Conservation (phyloP, 257 asterid genomes). For the Nicotiana noctiflora region DNA sequence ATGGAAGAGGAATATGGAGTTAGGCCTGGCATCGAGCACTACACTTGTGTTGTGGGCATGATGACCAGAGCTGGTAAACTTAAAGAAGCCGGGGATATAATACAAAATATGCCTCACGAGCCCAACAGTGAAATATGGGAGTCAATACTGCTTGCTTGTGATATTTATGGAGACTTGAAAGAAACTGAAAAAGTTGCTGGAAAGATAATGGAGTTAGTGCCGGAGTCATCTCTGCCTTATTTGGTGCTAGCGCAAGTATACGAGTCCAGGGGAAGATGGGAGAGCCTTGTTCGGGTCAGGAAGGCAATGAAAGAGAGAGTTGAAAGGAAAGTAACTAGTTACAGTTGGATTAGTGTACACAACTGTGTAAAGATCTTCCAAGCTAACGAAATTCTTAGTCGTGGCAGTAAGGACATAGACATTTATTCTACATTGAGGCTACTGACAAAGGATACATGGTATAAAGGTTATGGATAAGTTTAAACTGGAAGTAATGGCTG, state of each 20-base stretch:
- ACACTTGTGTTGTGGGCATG: slow-evolving; percentile 33
- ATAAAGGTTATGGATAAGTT: slow-evolving; percentile 9
- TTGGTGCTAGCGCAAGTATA: slow-evolving; percentile 40
- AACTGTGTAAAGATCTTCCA: slow-evolving; percentile 26
- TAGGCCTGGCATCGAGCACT: slow-evolving; percentile 45
- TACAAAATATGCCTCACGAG: slow-evolving; percentile 28
- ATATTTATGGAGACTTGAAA: slow-evolving; percentile 31
- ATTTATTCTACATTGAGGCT: slow-evolving; percentile 28
- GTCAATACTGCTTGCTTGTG: slow-evolving; percentile 41
- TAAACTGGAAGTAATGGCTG: not conserved
- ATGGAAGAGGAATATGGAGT: slow-evolving; percentile 47
- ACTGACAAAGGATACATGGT: slow-evolving; percentile 30
- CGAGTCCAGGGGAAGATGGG: slow-evolving; percentile 59
- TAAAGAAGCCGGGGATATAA: slow-evolving; percentile 37
- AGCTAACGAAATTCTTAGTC: slow-evolving; percentile 28
- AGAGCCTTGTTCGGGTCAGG: slow-evolving; percentile 56
- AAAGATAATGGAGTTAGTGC: slow-evolving; percentile 43
- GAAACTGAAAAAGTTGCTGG: slow-evolving; percentile 42
- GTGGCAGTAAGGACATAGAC: slow-evolving; percentile 25
- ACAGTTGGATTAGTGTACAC: slow-evolving; percentile 47
- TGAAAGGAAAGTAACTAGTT: slow-evolving; percentile 20
- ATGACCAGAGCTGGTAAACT: slow-evolving; percentile 42
- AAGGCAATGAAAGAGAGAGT: slow-evolving; percentile 32
- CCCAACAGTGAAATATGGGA: slow-evolving; percentile 42
- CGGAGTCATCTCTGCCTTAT: slow-evolving; percentile 41